A percentile compares a stretch with the other conserved stretches of the same genome.
Conservation (phyloP, 2,329 filamentous ascomycete genomes). For the Nannizziopsis barbatae region DNA sequence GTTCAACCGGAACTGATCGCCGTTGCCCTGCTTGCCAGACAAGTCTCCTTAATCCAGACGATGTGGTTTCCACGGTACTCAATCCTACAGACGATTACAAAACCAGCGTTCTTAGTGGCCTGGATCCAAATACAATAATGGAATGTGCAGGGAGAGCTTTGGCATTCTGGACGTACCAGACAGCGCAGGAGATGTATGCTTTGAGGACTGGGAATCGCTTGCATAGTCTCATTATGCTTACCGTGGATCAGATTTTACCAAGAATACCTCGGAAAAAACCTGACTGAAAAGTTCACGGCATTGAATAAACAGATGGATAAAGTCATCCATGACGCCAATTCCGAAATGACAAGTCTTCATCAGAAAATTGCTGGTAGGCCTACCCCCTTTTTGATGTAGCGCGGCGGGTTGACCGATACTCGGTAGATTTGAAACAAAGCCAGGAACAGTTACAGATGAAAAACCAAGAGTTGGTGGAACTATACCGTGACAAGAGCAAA, state of each 20-base stretch:
- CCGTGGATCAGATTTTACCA: constrained; percentile 54
- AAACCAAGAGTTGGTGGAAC: constrained; percentile 57
- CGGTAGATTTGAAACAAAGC: constrained; percentile 46
- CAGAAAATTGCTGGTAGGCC: constrained; percentile 51
- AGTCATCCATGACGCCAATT: constrained; percentile 61
- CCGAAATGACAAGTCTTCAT: constrained; percentile 56
- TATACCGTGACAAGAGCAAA: constrained; percentile 58
- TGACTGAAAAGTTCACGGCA: constrained; percentile 59
- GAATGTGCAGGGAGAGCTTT: constrained; percentile 72
- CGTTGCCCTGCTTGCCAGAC: constrained; percentile 67
- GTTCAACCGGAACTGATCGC: constrained; percentile 42
- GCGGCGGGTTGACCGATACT: not conserved
- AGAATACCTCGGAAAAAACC: constrained; percentile 57
- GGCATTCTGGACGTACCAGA: constrained; percentile 77
- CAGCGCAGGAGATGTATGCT: constrained; percentile 67
- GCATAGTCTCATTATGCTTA: not conserved
- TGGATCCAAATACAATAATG: constrained; percentile 71
- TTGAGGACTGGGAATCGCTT: constrained; percentile 3
- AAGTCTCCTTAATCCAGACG: constrained; percentile 58
- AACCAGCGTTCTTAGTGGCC: constrained; percentile 68
- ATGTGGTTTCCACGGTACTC: constrained; percentile 59
- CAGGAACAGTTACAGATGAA: constrained; percentile 55
- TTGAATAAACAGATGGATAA: constrained; percentile 60
- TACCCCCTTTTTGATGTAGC: not conserved
- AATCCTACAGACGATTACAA: constrained; percentile 84